Percentiles rank a stretch among this genome's conserved stretches.
Evolutionary conservation across 2,329 filamentous ascomycete species (phyloP).

Genomic region (Paecilomyces niveus): DNA sequence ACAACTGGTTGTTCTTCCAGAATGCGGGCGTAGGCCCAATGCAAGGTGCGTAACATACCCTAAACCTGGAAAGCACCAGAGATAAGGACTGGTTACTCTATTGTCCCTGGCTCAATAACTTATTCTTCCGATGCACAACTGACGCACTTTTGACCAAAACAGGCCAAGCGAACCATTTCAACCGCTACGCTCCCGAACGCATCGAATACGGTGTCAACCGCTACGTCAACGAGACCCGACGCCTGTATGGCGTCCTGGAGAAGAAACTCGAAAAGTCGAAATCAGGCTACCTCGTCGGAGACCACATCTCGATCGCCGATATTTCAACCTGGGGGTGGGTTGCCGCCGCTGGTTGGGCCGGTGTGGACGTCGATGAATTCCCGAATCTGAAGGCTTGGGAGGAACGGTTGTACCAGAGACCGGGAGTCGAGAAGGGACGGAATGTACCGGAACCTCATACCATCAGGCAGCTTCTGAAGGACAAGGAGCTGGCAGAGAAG

Average conservation of each 20-base stretch:
- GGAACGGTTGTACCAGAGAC: conserved; percentile 59
- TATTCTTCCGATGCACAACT: not conserved
- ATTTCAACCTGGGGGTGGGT: conserved; percentile 79
- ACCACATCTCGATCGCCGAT: conserved; percentile 54
- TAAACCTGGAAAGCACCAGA: too few species aligned
- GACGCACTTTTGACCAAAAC: not conserved
- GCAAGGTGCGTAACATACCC: conserved; percentile 20
- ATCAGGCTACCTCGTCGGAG: conserved; percentile 45
- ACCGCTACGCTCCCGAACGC: conserved; percentile 70
- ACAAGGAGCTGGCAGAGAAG: conserved; percentile 52
- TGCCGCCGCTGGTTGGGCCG: conserved; percentile 50
- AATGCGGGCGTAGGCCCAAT: conserved; percentile 76
- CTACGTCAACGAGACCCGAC: conserved; percentile 76
- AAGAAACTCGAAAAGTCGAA: conserved; percentile 53
- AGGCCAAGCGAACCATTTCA: conserved; percentile 77
- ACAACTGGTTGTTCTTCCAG: conserved; percentile 72
- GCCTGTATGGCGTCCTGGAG: conserved; percentile 72
- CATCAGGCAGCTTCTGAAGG: conserved; percentile 52
- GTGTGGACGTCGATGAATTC: conserved; percentile 67
- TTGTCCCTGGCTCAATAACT: conserved; percentile 34
- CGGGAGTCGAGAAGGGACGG: conserved; percentile 67
- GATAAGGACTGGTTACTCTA: too few species aligned
- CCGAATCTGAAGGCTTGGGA: conserved; percentile 72
- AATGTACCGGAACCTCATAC: conserved; percentile 62
- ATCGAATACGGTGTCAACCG: conserved; percentile 77